Evolutionary conservation across 1,139 yeast species (phyloP).

Genomic region (Geotrichum histeridarum): DNA sequence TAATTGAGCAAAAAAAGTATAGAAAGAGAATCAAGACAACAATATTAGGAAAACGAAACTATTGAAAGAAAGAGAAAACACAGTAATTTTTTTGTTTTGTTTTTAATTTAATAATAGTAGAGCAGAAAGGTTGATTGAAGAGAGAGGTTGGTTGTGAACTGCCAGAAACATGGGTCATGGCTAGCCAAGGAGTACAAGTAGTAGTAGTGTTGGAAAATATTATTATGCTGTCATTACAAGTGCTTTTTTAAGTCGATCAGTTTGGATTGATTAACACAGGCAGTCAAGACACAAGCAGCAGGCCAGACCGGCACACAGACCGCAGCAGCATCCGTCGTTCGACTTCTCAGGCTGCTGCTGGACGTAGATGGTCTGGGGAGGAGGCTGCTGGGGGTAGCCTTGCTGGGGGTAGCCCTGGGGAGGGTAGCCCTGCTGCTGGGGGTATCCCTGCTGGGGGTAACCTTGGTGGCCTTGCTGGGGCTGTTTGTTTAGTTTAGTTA

Average conservation of each 20-base stretch:
- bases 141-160: too few species aligned
- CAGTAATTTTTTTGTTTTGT: too few species aligned
- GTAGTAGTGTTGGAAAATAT: neutral
- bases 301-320: constrained; percentile 34
- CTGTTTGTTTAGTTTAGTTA: constrained; percentile 27
- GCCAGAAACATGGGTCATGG: too few species aligned
- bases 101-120: too few species aligned
- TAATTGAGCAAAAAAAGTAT: too few species aligned
- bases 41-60: too few species aligned
- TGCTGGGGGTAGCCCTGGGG: constrained; percentile 20
- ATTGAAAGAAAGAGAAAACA: too few species aligned
- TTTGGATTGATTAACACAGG: constrained; percentile 8
- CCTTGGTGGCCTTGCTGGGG: constrained; percentile 29
- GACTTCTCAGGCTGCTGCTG: constrained; percentile 28
- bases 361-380: constrained; percentile 28
- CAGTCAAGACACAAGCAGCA: constrained; percentile 32
- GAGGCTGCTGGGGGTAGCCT: constrained; percentile 11
- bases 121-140: too few species aligned
- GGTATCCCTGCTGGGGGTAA: neutral
- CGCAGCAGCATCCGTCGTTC: constrained; percentile 33
- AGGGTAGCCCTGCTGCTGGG: constrained; percentile 13
- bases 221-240: neutral
- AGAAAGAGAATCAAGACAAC: too few species aligned
- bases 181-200: too few species aligned
- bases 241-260: neutral